Evolutionary conservation across 805 yeast species (phyloP).

Genomic region (Yarrowia sp.): DNA sequence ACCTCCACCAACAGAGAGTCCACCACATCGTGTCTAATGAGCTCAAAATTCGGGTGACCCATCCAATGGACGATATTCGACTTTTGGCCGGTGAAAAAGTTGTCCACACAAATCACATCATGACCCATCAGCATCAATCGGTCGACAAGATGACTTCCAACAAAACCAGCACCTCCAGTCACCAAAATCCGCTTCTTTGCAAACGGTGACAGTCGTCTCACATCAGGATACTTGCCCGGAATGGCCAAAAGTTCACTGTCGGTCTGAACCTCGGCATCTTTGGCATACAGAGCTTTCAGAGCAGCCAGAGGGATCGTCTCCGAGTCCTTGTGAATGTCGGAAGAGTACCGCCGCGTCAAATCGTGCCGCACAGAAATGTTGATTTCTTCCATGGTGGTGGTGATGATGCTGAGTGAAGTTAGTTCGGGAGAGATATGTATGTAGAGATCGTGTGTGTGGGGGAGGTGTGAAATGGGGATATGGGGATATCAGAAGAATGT

Average conservation of each 20-base stretch:
- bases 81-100: constrained; percentile 35
- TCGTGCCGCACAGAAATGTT: constrained; percentile 9
- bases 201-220: constrained; percentile 34
- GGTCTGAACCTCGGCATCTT: not conserved
- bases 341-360: constrained; percentile 15
- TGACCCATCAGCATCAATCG: constrained; percentile 36
- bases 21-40: constrained; percentile 36
- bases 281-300: constrained; percentile 11
- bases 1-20: constrained; percentile 36
- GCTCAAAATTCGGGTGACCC: constrained; percentile 37
- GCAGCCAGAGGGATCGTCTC: constrained; percentile 15
- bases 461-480: too few relatives aligned
- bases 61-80: constrained; percentile 36
- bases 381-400: constrained; percentile 16
- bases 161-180: constrained; percentile 37
- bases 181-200: constrained; percentile 34
- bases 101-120: constrained; percentile 35
- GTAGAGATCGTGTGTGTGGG: not conserved
- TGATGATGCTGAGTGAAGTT: not conserved
- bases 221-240: constrained; percentile 31
- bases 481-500: too few relatives aligned
- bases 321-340: constrained; percentile 4
- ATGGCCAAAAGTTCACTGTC: constrained; percentile 20
- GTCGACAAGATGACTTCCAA: constrained; percentile 36
- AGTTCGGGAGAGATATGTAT: not conserved